Base-by-base conservation (phyloP, 225 moss, liverwort and hornwort species). In the Pleurozium schreberi region DNA sequence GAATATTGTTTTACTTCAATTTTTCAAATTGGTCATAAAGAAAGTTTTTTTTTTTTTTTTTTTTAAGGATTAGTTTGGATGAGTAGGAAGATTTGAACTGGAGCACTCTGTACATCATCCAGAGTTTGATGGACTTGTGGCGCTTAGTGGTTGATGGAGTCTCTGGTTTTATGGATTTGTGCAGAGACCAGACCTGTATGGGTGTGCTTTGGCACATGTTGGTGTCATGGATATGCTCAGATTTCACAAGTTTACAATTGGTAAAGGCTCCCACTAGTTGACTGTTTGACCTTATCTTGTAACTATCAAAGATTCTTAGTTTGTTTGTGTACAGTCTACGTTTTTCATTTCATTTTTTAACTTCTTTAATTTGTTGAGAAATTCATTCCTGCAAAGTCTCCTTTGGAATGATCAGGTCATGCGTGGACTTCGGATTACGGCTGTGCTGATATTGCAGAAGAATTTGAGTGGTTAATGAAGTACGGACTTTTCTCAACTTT, bases 201-300 rank as follows among this genome's bases (percentile, higher is more conserved):
- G 97, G 33, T 97, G 97, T 88, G 97, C 93, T 61, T 90, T 97
- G 81, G 97, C 97, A 22, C 96, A 97, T 82, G 97, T 97, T 77
- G 97, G 97, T 45, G 96, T 97, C 43, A 97, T 97, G 97, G 97
- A 96, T 82, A 96, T 97, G 97, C 95, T 97, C 81, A 93, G 97
- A 23, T 97, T 97, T 88, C 97, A 97, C 88, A 97, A 94, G 85
- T 97, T 97, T 82, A 97, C 97, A 8, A 94, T 97, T 70, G 97
- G 97, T 97, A 90, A 91, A 85, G 47, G 52, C 81, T 84, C 42
- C 45, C 47, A 26, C 36, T 25, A 43, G n/a, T n/a, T n/a, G n/a
- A n/a, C 28, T 16, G 80, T 7, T n/a, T 10, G 16, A 53, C 18
- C 13, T n/a, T 52, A 4, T 53, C 34, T 58, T 13, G 33, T 87